Percentiles rank a stretch among this genome's conserved stretches.
Evolutionary conservation across 169 alveolate species (phyloP).

Genomic region (Hepatocystis sp.): DNA sequence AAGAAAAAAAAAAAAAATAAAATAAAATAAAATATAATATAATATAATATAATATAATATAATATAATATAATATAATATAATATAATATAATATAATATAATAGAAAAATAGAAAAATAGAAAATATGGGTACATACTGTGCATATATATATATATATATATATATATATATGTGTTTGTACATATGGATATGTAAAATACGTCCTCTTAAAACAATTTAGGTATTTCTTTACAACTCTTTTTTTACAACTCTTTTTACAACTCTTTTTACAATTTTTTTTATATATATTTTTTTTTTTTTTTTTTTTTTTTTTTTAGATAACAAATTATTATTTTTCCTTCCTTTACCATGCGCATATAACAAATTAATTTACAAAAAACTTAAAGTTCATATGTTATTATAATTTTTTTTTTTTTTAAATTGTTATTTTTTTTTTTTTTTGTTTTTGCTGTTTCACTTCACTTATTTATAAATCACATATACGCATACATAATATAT

Average conservation of each 20-base stretch:
- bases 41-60: not conserved
- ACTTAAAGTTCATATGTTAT: conserved; percentile 59
- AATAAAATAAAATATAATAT: not conserved
- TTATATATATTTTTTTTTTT: conserved; percentile 18
- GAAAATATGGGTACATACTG: no score
- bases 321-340: conserved; percentile 25
- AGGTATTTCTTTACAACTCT: not conserved
- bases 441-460: conserved; percentile 16
- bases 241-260: not conserved
- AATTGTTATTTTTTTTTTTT: conserved; percentile 3
- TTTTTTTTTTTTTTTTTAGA: conserved; percentile 6
- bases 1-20: not conserved
- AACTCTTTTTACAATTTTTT: not conserved
- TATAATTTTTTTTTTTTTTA: conserved; percentile 16
- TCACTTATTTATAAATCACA: no score
- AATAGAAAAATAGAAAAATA: not conserved
- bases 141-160: no score
- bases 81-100: not conserved
- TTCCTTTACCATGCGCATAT: conserved; percentile 54
- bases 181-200: not conserved
- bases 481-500: no score
- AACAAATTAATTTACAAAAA: conserved; percentile 66
- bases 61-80: not conserved
- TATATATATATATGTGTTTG: no score
- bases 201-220: not conserved